Evolutionary conservation across 176 grass and related monocot genomes (phyloP).

Genomic region (Bothriochloa decipiens): DNA sequence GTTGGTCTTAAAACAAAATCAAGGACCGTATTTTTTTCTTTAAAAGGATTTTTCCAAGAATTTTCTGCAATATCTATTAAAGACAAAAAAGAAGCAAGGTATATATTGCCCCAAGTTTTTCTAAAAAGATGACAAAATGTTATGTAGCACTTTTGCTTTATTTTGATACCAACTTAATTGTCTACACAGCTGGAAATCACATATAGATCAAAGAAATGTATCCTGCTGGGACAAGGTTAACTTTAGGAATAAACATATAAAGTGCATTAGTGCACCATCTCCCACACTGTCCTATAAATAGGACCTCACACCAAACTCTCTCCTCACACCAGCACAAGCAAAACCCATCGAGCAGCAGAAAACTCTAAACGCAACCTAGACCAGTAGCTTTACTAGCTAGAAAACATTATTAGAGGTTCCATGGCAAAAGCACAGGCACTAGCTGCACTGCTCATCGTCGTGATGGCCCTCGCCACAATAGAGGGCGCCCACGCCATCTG

Average conservation of each 20-base stretch:
- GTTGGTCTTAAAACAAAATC: neutral
- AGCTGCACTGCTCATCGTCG: constrained; percentile 7
- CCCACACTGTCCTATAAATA: constrained; percentile 36
- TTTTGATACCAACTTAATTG: neutral
- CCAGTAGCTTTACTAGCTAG: neutral
- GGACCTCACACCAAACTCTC: neutral
- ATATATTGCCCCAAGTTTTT: neutral
- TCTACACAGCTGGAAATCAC: neutral
- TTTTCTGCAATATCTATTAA: too few relatives aligned
- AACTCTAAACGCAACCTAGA: neutral
- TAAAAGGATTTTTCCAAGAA: too few relatives aligned
- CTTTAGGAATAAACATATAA: neutral
- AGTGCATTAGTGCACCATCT: neutral
- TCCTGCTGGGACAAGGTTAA: neutral
- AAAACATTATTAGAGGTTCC: neutral
- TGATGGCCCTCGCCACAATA: neutral
- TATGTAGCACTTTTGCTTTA: neutral
- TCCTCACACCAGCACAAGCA: neutral
- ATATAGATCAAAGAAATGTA: neutral
- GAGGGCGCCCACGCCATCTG: constrained; percentile 45
- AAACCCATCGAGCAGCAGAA: neutral
- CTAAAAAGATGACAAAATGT: neutral
- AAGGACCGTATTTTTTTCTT: neutral
- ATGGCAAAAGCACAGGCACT: constrained; percentile 31
- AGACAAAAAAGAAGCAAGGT: neutral